Evolutionary conservation across 192 early-diverging fungal species (phyloP).

Genomic region (Entophlyctis helioformis): DNA sequence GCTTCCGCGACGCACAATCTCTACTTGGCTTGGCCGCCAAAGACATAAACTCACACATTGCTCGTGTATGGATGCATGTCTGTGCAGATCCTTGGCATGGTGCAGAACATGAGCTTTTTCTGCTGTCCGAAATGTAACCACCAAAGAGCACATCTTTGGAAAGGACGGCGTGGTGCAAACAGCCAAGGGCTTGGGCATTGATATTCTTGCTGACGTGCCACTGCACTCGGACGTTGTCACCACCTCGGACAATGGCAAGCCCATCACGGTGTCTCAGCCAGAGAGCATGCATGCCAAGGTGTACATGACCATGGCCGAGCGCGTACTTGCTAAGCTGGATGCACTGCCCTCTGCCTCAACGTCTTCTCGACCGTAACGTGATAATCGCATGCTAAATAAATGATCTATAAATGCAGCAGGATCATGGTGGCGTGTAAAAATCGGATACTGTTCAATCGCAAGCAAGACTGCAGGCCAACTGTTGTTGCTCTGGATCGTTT

Average conservation of each 20-base stretch:
- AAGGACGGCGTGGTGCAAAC: constrained; percentile 36
- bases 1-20: no score
- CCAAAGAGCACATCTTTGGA: constrained; percentile 70
- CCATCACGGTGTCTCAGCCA: constrained; percentile 21
- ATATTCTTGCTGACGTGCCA: constrained; percentile 66
- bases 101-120: constrained; percentile 82
- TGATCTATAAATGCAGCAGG: no score
- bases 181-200: constrained; percentile 52
- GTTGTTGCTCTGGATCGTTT: no score
- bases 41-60: not conserved
- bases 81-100: constrained; percentile 65
- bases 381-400: no score
- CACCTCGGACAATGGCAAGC: constrained; percentile 60
- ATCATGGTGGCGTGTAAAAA: no score
- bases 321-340: constrained; percentile 8
- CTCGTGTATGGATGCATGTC: not conserved
- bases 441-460: not conserved
- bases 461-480: not conserved
- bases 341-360: no score
- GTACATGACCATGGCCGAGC: constrained; percentile 9
- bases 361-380: no score
- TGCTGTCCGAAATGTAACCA: constrained; percentile 71
- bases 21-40: no score
- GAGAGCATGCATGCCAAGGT: constrained; percentile 13
- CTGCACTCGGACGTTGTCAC: constrained; percentile 63